Base-by-base conservation (phyloP, 331 rosid species). In the Telfairia occidentalis region DNA sequence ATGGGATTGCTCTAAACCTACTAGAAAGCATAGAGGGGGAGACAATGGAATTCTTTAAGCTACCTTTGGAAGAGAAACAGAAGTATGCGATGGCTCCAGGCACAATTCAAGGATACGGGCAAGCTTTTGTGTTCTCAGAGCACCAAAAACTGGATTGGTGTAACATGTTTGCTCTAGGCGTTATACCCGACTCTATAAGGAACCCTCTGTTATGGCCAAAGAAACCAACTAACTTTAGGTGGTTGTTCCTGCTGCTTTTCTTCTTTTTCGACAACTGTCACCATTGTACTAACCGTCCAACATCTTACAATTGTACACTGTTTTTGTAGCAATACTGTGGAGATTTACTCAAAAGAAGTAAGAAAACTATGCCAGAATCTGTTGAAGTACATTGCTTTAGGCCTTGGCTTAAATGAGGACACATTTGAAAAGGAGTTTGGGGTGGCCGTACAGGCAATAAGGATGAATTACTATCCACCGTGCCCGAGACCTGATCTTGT, bases 401-500 rank as follows among this genome's bases (percentile, higher is more conserved):
- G 92, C 77, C 88, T 95, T 7, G 88, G 84, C 26, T 78, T 90
- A 78, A 82, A 83, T 48, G 86, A 67, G 38, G 91, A 87, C 50
- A 73, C 32, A 10, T 85, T 95, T 79, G 84, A 85, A 57, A 78
- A 87, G 75, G 83, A 87, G 90, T 92, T 95, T 85, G 97, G 91
- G 57, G 87, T 29, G 85, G 88, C 91, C 46, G 97, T 95, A 43
- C 99, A 95, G 84, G 99, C 99, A 67, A 73, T 92, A 80, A 90
- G 99, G 86, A 89, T 90, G 97, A 95, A 95, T 43, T 92, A 92
- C 83, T 95, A 95, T 63, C 97, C 99, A 16, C 82, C 96, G 53
- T 95, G 99, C 78, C 79, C 97, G 2, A 90, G 97, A 67, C 99
- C 99, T 66, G 99, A 95, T 85, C 97, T 95, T 84, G 99, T 90